These are phyloP conservation scores for Pleurotus eryngii DNA, from an alignment of 768 basidiomycete genomes.

Conservation along the genomic window DNA sequence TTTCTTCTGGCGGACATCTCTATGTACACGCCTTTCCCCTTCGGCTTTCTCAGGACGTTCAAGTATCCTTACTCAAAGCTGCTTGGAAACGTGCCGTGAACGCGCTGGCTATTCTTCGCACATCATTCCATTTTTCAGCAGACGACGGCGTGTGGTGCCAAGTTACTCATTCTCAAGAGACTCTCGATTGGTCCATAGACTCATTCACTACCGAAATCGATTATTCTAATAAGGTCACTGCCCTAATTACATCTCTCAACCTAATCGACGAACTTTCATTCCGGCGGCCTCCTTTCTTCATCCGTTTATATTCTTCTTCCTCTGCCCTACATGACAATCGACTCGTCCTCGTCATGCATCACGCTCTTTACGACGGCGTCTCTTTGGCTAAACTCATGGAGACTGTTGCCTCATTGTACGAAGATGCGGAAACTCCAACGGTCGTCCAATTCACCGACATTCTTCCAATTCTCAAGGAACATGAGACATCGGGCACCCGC, in stretches of 20 bases:
- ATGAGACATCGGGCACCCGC: constrained; percentile 32
- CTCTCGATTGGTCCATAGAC: constrained; percentile 19
- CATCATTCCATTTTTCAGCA: constrained; percentile 42
- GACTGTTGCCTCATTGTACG: constrained; percentile 29
- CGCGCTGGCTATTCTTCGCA: constrained; percentile 38
- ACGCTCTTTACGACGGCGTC: constrained; percentile 45
- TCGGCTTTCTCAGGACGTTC: constrained; percentile 13
- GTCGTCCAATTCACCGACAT: constrained; percentile 33
- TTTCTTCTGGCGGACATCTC: constrained; percentile 24
- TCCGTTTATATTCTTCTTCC: constrained; percentile 23
- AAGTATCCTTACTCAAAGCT: constrained; percentile 24
- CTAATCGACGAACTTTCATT: constrained; percentile 21
- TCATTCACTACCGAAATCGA: constrained; percentile 15
- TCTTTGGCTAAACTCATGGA: constrained; percentile 35
- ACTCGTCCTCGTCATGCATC: constrained; percentile 42
- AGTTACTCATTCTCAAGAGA: constrained; percentile 21
- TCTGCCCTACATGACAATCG: constrained; percentile 1
- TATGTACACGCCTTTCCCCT: constrained; percentile 31
- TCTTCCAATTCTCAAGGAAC: constrained; percentile 31
- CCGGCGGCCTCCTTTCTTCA: constrained; percentile 25
- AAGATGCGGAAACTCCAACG: constrained; percentile 8
- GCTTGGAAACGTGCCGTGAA: constrained; percentile 33
- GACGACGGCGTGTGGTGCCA: constrained; percentile 32
- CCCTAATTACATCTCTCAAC: constrained; percentile 16
- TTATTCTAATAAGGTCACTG: constrained; percentile 14